Percentiles rank a stretch among this genome's conserved stretches.
Evolutionary conservation across 2,329 filamentous ascomycete genomes (phyloP).

Genomic region (Lecanicillium sp.): DNA sequence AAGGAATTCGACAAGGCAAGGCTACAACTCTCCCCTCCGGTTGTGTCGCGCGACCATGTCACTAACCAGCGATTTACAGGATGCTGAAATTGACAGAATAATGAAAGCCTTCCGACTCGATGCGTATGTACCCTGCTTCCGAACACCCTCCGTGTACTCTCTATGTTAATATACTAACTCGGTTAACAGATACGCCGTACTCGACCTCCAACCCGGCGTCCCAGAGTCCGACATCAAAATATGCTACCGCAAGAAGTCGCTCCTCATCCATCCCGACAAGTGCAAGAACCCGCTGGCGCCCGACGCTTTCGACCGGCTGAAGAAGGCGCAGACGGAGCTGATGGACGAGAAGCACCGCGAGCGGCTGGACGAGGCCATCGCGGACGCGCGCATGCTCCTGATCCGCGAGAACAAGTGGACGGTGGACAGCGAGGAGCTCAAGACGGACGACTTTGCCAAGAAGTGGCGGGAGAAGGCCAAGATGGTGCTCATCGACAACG

Average conservation of each 20-base stretch:
- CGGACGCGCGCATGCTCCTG: conserved; percentile 89
- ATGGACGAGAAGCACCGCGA: conserved; percentile 91
- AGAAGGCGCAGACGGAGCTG: conserved; percentile 86
- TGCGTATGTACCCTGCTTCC: conserved; percentile 35
- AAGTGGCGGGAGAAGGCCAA: conserved; percentile 89
- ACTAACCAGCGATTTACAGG: conserved; percentile 45
- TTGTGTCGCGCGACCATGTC: conserved; percentile 1
- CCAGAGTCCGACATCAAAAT: conserved; percentile 94
- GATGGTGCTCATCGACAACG: conserved; percentile 86
- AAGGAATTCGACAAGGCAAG: conserved; percentile 86
- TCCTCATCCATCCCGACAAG: conserved; percentile 98
- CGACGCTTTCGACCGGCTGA: conserved; percentile 92
- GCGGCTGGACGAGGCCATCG: conserved; percentile 87
- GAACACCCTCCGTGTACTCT: background rate
- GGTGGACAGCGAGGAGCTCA: conserved; percentile 78
- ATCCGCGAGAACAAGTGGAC: conserved; percentile 94
- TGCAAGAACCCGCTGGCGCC: conserved; percentile 85
- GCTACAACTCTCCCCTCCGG: background rate
- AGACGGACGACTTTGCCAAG: conserved; percentile 73
- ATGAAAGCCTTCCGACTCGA: conserved; percentile 77
- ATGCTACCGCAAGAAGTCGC: conserved; percentile 93
- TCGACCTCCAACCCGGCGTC: conserved; percentile 92
- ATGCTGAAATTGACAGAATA: conserved; percentile 93
- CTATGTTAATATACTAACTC: conserved; percentile 8
- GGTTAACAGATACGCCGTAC: conserved; percentile 69